A percentile compares a stretch with the other conserved stretches of the same genome.
Conservation (phyloP, 208 protist species). For the Herpetomonas tarakana region DNA sequence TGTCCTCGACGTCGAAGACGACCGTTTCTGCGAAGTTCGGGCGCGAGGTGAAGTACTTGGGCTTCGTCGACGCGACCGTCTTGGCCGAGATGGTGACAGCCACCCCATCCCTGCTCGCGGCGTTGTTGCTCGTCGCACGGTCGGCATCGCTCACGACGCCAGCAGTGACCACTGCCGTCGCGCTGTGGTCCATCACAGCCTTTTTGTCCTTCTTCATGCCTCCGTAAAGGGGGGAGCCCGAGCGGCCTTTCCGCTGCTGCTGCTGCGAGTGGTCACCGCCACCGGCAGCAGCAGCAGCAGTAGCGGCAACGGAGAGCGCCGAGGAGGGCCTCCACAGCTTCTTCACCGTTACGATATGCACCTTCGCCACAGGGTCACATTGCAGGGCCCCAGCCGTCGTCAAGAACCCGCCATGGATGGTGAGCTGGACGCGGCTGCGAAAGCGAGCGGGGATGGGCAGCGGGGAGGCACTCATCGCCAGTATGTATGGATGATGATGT, state of each 20-base stretch:
- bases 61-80: conserved; percentile 37
- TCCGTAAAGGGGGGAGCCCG: too few species aligned
- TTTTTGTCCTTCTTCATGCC: not conserved
- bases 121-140: conserved; percentile 20
- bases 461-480: conserved; percentile 8
- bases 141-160: conserved; percentile 3
- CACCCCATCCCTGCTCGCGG: conserved; percentile 5
- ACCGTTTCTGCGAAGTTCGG: conserved; percentile 51
- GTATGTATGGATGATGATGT: conserved; percentile 2
- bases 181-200: too few species aligned
- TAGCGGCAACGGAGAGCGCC: too few species aligned
- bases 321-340: conserved; percentile 15
- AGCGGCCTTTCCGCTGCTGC: too few species aligned
- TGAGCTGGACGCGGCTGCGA: conserved; percentile 64
- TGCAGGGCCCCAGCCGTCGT: conserved; percentile 66
- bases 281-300: too few species aligned
- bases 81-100: conserved; percentile 27
- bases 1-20: conserved; percentile 35
- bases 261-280: too few species aligned
- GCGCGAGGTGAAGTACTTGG: conserved; percentile 46
- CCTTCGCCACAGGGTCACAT: conserved; percentile 63
- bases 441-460: conserved; percentile 59
- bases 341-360: conserved; percentile 66
- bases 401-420: conserved; percentile 70
- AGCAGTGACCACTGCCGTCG: too few species aligned